phyloP scores from a whole-genome alignment of 2,329 filamentous ascomycete species.

The Ascochyta viciae-villosae region DNA sequence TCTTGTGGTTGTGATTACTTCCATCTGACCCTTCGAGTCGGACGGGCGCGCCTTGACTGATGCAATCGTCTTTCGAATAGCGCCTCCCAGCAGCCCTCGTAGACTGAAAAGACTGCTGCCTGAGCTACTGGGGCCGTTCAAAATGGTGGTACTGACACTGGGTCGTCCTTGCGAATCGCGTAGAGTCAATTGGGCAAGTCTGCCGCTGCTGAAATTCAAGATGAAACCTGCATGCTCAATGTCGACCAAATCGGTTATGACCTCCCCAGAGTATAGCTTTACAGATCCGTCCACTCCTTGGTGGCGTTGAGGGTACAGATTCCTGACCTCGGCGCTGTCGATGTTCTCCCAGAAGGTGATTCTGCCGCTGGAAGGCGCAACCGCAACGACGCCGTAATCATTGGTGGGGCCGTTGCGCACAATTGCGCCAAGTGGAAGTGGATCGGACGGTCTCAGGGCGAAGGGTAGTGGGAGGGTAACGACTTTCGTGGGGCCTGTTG shows the following conservation, averaged over 20 bases:
- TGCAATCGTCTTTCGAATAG: constrained; percentile 77
- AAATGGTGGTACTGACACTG: constrained; percentile 76
- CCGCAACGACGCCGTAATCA: constrained; percentile 84
- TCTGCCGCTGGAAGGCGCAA: constrained; percentile 83
- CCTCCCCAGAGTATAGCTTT: constrained; percentile 79
- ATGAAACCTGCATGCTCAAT: constrained; percentile 89
- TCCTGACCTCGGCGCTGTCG: constrained; percentile 83
- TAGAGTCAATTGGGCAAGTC: constrained; percentile 84
- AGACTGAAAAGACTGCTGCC: constrained; percentile 82
- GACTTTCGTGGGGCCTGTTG: constrained; percentile 70
- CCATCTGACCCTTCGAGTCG: constrained; percentile 79
- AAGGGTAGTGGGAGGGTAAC: constrained; percentile 82
- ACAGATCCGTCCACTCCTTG: constrained; percentile 79
- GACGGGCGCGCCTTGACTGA: constrained; percentile 79
- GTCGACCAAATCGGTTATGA: constrained; percentile 77
- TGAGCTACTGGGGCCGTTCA: constrained; percentile 64
- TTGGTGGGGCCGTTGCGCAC: constrained; percentile 79
- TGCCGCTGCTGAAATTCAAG: constrained; percentile 81
- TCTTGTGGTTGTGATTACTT: constrained; percentile 79
- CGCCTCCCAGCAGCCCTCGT: constrained; percentile 74
- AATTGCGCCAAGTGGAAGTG: constrained; percentile 81
- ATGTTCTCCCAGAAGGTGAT: constrained; percentile 97
- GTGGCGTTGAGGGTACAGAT: constrained; percentile 81
- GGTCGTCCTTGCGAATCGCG: constrained; percentile 88
- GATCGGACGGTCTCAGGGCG: constrained; percentile 70